phyloP scores from a whole-genome alignment of 2,329 filamentous ascomycete genomes.

The Scedosporium boydii region DNA sequence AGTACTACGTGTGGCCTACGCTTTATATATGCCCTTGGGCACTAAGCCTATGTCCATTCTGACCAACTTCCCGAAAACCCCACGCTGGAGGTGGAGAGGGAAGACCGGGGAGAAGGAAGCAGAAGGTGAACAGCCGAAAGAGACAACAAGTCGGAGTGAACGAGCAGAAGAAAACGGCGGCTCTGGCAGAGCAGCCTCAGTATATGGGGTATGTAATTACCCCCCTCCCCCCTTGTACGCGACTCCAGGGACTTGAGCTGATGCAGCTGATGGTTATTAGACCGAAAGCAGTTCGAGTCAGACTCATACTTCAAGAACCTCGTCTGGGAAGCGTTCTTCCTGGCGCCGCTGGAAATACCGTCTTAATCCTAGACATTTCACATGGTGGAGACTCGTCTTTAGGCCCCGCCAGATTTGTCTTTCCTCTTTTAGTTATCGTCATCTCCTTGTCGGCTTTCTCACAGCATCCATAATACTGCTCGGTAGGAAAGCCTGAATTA shows the following conservation, averaged over 20 bases:
- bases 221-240: not conserved
- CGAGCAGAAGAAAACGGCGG: not conserved
- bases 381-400: not conserved
- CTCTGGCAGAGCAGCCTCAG: not conserved
- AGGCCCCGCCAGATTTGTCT: not conserved
- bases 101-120: not conserved
- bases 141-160: not conserved
- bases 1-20: not conserved
- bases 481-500: not conserved
- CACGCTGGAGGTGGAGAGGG: not conserved
- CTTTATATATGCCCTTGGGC: not conserved
- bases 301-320: not conserved
- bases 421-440: not conserved
- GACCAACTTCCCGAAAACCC: slow-evolving; percentile 19
- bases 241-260: not conserved
- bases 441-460: not conserved
- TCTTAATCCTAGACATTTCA: not conserved
- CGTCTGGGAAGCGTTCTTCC: not conserved
- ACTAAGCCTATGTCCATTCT: not conserved
- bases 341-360: not conserved
- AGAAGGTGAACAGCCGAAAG: not conserved
- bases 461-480: not conserved
- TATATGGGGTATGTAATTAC: not conserved
- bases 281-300: not conserved
- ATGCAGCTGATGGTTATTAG: not conserved